A percentile compares a stretch with the other conserved stretches of the same genome.
Conservation (phyloP, 768 basidiomycete species). For the Hygrophoropsis aurantiaca region DNA sequence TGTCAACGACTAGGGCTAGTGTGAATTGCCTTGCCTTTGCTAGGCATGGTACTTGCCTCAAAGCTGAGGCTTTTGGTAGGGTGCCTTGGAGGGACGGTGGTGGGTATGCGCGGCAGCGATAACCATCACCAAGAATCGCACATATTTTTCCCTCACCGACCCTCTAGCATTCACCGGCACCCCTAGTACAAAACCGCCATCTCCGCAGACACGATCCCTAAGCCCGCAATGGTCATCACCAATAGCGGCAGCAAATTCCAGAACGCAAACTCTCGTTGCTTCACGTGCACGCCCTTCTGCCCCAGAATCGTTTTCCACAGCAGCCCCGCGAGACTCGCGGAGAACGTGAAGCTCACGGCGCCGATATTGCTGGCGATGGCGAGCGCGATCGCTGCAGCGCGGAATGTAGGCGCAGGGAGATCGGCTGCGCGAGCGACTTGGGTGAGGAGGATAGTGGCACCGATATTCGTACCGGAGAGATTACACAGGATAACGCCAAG, state of each 20-base stretch:
- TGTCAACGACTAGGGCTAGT: no score
- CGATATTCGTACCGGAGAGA: constrained; percentile 86
- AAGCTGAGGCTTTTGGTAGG: no score
- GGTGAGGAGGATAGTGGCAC: constrained; percentile 85
- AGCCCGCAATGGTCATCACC: constrained; percentile 63
- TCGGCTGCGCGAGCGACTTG: constrained; percentile 63
- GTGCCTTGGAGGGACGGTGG: no score
- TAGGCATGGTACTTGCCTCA: no score
- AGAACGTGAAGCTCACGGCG: constrained; percentile 87
- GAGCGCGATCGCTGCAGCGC: constrained; percentile 68
- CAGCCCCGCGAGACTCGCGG: constrained; percentile 84
- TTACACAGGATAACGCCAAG: constrained; percentile 78
- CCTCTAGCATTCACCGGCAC: no score
- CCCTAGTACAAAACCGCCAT: constrained; percentile 53
- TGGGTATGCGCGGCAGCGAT: no score
- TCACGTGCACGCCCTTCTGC: constrained; percentile 70
- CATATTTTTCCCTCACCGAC: no score
- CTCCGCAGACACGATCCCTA: constrained; percentile 74
- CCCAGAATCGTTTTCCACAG: constrained; percentile 76
- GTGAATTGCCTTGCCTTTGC: no score
- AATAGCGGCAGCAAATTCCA: constrained; percentile 71
- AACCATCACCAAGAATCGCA: no score
- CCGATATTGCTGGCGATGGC: constrained; percentile 90
- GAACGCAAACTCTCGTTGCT: constrained; percentile 61
- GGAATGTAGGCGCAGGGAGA: constrained; percentile 29